phyloP scores from a whole-genome alignment of 768 basidiomycete genomes.

The Lyophyllum shimeji region DNA sequence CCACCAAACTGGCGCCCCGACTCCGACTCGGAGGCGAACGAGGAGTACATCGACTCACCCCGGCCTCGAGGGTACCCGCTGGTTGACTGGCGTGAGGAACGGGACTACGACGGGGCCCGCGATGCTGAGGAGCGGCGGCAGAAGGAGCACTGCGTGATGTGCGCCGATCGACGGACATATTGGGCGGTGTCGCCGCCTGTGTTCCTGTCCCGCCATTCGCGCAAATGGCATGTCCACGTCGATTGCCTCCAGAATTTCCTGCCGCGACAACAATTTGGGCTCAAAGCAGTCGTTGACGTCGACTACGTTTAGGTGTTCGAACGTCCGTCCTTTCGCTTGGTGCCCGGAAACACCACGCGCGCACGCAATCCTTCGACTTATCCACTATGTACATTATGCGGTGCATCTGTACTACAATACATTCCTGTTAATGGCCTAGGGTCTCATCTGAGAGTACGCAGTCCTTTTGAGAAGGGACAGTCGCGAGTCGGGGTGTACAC shows the following conservation, averaged over 20 bases:
- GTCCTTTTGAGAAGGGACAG: too few relatives aligned
- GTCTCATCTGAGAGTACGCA: too few relatives aligned
- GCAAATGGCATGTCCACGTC: slow-evolving; percentile 17
- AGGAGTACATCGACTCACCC: neutral
- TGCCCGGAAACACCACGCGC: too few relatives aligned
- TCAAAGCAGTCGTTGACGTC: slow-evolving; percentile 7
- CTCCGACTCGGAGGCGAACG: neutral
- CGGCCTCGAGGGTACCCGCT: neutral
- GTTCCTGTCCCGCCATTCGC: slow-evolving; percentile 16
- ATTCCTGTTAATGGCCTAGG: neutral
- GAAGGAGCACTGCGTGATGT: slow-evolving; percentile 12
- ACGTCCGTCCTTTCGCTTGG: too few relatives aligned
- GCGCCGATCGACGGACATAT: slow-evolving; percentile 12
- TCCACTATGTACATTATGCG: neutral
- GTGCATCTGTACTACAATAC: neutral
- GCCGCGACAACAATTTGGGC: slow-evolving; percentile 17
- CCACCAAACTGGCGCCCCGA: slow-evolving; percentile 8
- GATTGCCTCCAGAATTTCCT: slow-evolving; percentile 17
- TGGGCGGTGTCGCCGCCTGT: slow-evolving; percentile 19
- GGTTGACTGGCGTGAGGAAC: neutral
- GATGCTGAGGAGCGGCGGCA: too few relatives aligned
- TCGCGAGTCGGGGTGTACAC: too few relatives aligned
- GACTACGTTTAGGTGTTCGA: slow-evolving; percentile 8
- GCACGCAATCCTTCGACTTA: too few relatives aligned
- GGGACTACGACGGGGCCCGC: neutral